Conservation (phyloP, 495 filamentous ascomycete genomes). For the Penicillium ucsense region DNA sequence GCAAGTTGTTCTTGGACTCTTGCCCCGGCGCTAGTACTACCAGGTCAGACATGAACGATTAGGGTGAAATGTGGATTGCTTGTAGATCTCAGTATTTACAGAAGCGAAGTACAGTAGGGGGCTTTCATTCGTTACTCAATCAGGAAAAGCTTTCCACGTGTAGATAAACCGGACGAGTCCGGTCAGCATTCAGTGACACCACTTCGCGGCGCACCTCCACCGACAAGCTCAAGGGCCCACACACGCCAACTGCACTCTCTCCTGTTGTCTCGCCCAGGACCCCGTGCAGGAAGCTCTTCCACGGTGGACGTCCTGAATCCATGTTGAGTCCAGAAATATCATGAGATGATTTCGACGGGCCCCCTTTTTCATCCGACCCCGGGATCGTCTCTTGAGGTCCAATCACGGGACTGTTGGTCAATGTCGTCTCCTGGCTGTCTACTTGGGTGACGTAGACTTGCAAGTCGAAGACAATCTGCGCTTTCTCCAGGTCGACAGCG, state of each 20-base stretch:
- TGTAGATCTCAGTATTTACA: too few relatives aligned
- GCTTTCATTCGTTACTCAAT: background rate
- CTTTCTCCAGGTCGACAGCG: background rate
- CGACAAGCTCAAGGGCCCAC: background rate
- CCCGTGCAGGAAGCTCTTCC: background rate
- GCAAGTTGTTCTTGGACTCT: too few relatives aligned
- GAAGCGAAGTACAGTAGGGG: too few relatives aligned
- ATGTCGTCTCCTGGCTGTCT: background rate
- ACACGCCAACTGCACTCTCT: conserved; percentile 2
- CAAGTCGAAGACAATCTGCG: conserved; percentile 1
- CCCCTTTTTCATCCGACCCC: background rate
- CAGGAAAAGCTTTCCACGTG: background rate
- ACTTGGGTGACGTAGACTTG: conserved; percentile 1
- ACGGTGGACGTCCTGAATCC: background rate
- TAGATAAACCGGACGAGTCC: background rate
- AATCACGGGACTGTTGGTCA: background rate
- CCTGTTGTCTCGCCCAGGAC: background rate
- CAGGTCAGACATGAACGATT: too few relatives aligned
- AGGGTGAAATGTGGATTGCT: too few relatives aligned
- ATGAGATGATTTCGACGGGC: background rate
- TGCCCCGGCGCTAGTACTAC: too few relatives aligned
- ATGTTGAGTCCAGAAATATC: background rate
- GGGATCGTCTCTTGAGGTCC: background rate
- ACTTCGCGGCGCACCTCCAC: background rate
- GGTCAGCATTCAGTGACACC: background rate